A percentile compares a stretch with the other conserved stretches of the same genome.
These are phyloP conservation scores for Nannizziopsis arthrosporioides DNA, from an alignment of 2,329 filamentous ascomycete genomes.

Conservation along the genomic window DNA sequence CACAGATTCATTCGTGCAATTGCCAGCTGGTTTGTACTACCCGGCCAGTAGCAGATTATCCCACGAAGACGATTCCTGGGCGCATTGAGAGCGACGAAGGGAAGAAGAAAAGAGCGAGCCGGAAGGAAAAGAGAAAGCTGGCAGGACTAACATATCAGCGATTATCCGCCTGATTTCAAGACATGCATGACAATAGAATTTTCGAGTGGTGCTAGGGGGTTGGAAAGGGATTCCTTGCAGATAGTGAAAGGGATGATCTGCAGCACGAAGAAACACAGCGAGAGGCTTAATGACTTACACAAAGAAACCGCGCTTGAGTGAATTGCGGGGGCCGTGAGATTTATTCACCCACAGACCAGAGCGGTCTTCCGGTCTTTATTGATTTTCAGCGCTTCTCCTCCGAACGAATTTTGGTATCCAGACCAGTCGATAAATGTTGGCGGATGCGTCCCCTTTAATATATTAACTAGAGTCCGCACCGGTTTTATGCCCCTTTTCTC, in stretches of 20 bases:
- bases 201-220: background rate
- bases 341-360: background rate
- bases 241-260: constrained; percentile 1
- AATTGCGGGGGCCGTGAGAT: background rate
- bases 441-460: too few relatives aligned
- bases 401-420: too few relatives aligned
- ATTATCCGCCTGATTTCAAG: background rate
- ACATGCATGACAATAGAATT: background rate
- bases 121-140: background rate
- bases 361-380: background rate
- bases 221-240: background rate
- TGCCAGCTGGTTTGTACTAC: background rate
- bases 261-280: constrained; percentile 1
- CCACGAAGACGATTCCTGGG: background rate
- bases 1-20: constrained; percentile 2
- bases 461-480: too few relatives aligned
- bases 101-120: background rate
- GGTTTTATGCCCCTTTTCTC: too few relatives aligned
- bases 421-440: background rate
- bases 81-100: background rate
- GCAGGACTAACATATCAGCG: background rate
- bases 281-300: constrained; percentile 5
- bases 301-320: background rate
- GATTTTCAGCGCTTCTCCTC: background rate
- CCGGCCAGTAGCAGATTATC: background rate